A percentile compares a stretch with the other conserved stretches of the same genome.
Conservation (phyloP, 2,329 filamentous ascomycete genomes). For the Monascus ruber region DNA sequence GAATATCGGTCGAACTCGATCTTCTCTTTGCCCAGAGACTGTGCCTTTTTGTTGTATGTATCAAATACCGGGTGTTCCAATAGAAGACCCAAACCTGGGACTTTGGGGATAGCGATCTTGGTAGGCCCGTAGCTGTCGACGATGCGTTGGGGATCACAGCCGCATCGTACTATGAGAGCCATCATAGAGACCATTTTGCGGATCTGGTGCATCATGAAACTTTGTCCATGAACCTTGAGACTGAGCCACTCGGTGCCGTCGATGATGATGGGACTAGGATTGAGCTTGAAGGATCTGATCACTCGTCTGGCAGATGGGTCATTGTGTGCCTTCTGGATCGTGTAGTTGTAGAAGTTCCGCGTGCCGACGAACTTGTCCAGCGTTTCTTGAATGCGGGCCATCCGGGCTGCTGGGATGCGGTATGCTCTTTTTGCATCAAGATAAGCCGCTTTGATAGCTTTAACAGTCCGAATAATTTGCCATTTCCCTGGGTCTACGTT, state of each 20-base stretch:
- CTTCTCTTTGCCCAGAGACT: conserved; percentile 51
- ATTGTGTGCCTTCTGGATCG: conserved; percentile 68
- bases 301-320: conserved; percentile 80
- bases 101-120: conserved; percentile 84
- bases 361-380: conserved; percentile 72
- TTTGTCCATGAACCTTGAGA: conserved; percentile 91
- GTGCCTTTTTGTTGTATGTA: conserved; percentile 67
- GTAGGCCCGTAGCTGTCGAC: conserved; percentile 58
- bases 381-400: conserved; percentile 62
- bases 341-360: conserved; percentile 94
- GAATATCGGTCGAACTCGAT: conserved; percentile 73
- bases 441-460: conserved; percentile 70
- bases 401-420: conserved; percentile 61
- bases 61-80: conserved; percentile 89
- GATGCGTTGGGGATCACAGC: conserved; percentile 61
- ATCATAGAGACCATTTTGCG: conserved; percentile 97
- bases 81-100: conserved; percentile 74
- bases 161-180: conserved; percentile 71
- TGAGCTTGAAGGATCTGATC: conserved; percentile 84
- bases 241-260: conserved; percentile 91
- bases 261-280: conserved; percentile 66
- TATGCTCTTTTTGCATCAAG: conserved; percentile 73
- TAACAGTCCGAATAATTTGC: conserved; percentile 54
- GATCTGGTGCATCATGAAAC: conserved; percentile 99
- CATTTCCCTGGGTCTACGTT: conserved; percentile 1